phyloP scores from a whole-genome alignment of 2,329 filamentous ascomycete genomes.

The Phaeosphaeriaceae sp. region DNA sequence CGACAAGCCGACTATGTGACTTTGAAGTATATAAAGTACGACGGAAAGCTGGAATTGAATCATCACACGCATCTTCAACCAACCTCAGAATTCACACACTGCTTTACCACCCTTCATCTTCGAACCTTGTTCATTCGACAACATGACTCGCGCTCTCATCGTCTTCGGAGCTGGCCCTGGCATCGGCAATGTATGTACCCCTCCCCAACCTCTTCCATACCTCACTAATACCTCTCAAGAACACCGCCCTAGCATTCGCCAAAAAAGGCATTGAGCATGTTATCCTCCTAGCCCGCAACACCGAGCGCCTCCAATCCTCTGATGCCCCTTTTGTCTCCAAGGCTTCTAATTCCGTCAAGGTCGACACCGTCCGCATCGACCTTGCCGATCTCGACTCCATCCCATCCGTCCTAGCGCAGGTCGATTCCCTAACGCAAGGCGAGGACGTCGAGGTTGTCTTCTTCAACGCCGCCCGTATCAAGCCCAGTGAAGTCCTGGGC shows the following conservation, averaged over 20 bases:
- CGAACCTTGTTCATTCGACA: not conserved
- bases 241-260: slow-evolving; percentile 52
- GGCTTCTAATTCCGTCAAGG: slow-evolving; percentile 34
- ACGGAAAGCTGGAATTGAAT: not conserved
- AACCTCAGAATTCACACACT: too few species aligned
- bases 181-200: slow-evolving; percentile 48
- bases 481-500: slow-evolving; percentile 51
- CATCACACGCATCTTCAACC: not conserved
- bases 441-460: slow-evolving; percentile 57
- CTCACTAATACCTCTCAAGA: slow-evolving; percentile 4
- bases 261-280: slow-evolving; percentile 56
- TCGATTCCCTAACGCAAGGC: slow-evolving; percentile 43
- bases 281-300: slow-evolving; percentile 57
- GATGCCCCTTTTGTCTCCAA: slow-evolving; percentile 41
- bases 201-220: not conserved
- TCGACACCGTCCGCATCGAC: slow-evolving; percentile 56
- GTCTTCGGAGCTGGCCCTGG: slow-evolving; percentile 59
- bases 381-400: slow-evolving; percentile 51
- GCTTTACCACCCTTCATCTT: not conserved
- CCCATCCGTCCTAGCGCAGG: slow-evolving; percentile 48
- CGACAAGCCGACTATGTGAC: not conserved
- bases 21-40: not conserved
- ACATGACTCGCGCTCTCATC: slow-evolving; percentile 35
- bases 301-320: slow-evolving; percentile 49
- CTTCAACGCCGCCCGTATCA: slow-evolving; percentile 61